These are phyloP conservation scores for Heterobasidion occidentale DNA, from an alignment of 1,284 basidiomycete genomes.

Conservation along the genomic window DNA sequence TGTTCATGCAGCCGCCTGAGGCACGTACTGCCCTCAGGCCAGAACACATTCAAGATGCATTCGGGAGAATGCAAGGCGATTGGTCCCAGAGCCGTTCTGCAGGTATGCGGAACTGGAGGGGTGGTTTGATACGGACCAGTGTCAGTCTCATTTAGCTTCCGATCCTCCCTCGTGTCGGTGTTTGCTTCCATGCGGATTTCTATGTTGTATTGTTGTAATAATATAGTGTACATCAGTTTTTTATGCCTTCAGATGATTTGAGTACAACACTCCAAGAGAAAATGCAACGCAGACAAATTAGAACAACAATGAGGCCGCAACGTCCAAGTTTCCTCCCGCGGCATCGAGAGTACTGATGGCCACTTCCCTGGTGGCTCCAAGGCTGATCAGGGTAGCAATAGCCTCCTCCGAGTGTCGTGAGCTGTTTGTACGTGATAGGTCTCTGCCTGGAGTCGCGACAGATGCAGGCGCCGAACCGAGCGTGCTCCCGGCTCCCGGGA, in stretches of 20 bases:
- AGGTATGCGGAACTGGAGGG: slow-evolving; percentile 84
- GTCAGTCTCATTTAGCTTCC: slow-evolving; percentile 68
- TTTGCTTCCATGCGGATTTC: slow-evolving; percentile 9
- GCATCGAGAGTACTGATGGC: slow-evolving; percentile 76
- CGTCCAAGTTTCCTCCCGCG: slow-evolving; percentile 79
- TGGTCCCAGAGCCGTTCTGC: slow-evolving; percentile 73
- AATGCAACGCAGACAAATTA: slow-evolving; percentile 19
- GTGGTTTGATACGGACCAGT: slow-evolving; percentile 71
- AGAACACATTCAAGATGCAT: slow-evolving; percentile 86
- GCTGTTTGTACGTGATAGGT: not conserved
- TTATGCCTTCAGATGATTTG: not conserved
- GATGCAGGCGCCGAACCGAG: slow-evolving; percentile 32
- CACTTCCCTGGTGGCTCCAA: slow-evolving; percentile 70
- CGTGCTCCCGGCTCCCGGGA: slow-evolving; percentile 58
- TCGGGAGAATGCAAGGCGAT: slow-evolving; percentile 79
- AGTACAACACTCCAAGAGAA: not conserved
- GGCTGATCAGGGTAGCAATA: slow-evolving; percentile 54
- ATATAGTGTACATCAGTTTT: slow-evolving; percentile 9
- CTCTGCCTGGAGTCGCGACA: slow-evolving; percentile 10
- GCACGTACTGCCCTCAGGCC: slow-evolving; percentile 71
- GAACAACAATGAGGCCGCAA: slow-evolving; percentile 86
- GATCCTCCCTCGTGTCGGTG: slow-evolving; percentile 7
- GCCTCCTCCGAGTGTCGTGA: slow-evolving; percentile 39
- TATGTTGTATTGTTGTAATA: slow-evolving; percentile 7
- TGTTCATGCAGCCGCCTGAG: slow-evolving; percentile 77